A percentile compares a stretch with the other conserved stretches of the same genome.
These are phyloP conservation scores for Populus hybrid DNA, from an alignment of 441 rosid genomes.

Conservation along the genomic window DNA sequence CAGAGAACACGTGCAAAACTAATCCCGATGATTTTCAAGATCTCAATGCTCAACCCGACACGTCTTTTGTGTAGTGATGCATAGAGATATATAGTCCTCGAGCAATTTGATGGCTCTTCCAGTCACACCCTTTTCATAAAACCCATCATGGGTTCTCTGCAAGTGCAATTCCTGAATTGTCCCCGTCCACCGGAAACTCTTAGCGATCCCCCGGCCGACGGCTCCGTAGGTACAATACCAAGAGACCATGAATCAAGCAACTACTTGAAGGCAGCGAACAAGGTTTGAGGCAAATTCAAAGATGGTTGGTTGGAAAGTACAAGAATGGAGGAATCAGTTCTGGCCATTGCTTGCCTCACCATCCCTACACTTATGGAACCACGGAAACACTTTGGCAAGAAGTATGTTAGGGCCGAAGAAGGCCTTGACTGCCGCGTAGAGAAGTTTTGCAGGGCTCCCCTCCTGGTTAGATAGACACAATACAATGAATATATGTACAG, in stretches of 20 bases:
- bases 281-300: conserved; percentile 57
- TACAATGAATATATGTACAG: not conserved
- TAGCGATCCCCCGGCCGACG: conserved; percentile 79
- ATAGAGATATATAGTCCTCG: conserved; percentile 38
- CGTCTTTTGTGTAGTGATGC: too few relatives aligned
- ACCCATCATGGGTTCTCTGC: conserved; percentile 30
- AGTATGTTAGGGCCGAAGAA: conserved; percentile 30
- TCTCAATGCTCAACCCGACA: too few relatives aligned
- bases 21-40: too few relatives aligned
- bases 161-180: conserved; percentile 56
- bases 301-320: conserved; percentile 21
- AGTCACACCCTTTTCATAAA: conserved; percentile 67
- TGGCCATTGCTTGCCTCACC: conserved; percentile 79
- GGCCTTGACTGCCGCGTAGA: conserved; percentile 49
- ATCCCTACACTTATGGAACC: conserved; percentile 55
- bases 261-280: conserved; percentile 73
- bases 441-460: not conserved
- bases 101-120: conserved; percentile 65
- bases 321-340: conserved; percentile 30
- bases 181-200: conserved; percentile 82
- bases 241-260: conserved; percentile 91
- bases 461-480: not conserved
- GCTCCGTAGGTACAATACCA: conserved; percentile 75
- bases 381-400: conserved; percentile 32
- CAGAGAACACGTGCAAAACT: too few relatives aligned